Base-by-base conservation (phyloP, 306 rosid genomes). In the Cajanus cajan region DNA sequence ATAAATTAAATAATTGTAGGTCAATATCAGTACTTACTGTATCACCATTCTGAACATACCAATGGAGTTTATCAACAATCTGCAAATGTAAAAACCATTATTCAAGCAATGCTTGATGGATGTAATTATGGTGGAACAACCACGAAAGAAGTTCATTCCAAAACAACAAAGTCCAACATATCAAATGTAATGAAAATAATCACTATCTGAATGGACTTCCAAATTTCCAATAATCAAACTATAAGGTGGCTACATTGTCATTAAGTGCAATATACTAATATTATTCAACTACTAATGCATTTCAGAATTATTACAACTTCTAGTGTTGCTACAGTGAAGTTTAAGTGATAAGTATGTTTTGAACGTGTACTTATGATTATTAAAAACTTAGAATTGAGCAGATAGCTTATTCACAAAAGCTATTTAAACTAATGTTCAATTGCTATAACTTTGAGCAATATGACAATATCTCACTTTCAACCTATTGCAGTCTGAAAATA, bases 11-110 rank as follows among this genome's bases (percentile, higher is more conserved):
- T 16, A 69, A 79, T 34, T 51, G 16, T 37, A 77, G 36, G 45
- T 50, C 11, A 21, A 78, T 58, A 70, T 47, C 25, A 78, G 77
- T 33, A 63, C 92, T 81, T 87, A 93, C 99, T 80, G 65, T 93
- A 84, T 95, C 97, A 55, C 86, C 96, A 80, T 82, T 81, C 82
- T 88, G 82, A 66, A 78, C 89, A 79, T 93, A 93, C 85, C 93
- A 89, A 65, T 89, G 97, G 59, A 93, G 92, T 84, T 77, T 93
- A 70, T 89, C 88, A 68, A 88, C 93, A 82, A 95, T 91, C 99
- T 95, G 97, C 89, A 87, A 12, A 80, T 21, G 18, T 45, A 76
- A 78, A 59, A 83, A 59, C 37, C 45, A 85, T 7, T 45, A 54
- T 66, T 62, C 85, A 67, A 88, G 74, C 34, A 58, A 66, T 70